Evolutionary conservation across 116 monocot species (phyloP).

Genomic region (Cymodocea nodosa): DNA sequence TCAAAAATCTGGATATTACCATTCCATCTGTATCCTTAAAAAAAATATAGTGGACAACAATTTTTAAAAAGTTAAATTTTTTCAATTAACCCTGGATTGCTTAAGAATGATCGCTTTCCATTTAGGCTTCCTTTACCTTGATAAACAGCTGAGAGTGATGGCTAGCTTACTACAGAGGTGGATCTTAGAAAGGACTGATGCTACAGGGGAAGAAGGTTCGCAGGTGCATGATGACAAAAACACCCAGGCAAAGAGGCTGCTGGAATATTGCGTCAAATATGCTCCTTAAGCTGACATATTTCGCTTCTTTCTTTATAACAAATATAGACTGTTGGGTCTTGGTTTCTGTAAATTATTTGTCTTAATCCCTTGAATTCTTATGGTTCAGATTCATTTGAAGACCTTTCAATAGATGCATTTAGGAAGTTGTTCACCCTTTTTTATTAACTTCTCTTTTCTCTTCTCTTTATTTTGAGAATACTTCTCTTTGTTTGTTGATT

Average conservation of each 20-base stretch:
- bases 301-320: no score
- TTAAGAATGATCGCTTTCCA: neutral
- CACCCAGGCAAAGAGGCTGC: neutral
- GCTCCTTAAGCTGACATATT: neutral
- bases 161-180: slow-evolving; percentile 34
- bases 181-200: slow-evolving; percentile 10
- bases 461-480: no score
- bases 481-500: no score
- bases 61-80: neutral
- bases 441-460: no score
- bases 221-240: neutral
- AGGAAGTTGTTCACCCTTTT: no score
- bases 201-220: neutral
- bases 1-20: neutral
- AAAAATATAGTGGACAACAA: no score
- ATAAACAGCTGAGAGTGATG: slow-evolving; percentile 40
- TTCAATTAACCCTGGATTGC: neutral
- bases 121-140: no score
- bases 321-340: no score
- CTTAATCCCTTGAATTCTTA: no score
- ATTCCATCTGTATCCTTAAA: slow-evolving; percentile 44
- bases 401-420: no score
- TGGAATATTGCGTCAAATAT: slow-evolving; percentile 5
- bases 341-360: no score
- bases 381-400: no score